phyloP scores from a whole-genome alignment of 495 filamentous ascomycete species.

The Podospora comata region DNA sequence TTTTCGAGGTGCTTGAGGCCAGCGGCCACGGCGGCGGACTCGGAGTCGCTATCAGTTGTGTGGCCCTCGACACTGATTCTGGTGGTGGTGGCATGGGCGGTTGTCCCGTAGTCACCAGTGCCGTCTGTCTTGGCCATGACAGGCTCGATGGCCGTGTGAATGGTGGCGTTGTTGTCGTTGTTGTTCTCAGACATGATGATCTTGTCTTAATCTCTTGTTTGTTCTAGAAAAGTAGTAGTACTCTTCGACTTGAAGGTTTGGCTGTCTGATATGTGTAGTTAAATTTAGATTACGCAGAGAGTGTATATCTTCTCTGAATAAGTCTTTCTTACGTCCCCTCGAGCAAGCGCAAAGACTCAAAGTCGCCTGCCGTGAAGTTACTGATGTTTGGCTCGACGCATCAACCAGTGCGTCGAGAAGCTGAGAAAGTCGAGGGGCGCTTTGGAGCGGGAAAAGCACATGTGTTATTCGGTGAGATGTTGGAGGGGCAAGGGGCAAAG shows the following conservation, averaged over 20 bases:
- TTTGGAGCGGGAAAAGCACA: constrained; percentile 24
- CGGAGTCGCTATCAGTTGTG: constrained; percentile 2
- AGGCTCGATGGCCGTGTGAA: constrained; percentile 6
- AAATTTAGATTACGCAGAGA: constrained; percentile 7
- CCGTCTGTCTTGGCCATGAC: constrained; percentile 10
- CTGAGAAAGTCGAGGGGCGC: constrained; percentile 18
- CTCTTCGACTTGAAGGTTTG: background rate
- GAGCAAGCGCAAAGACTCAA: constrained; percentile 61
- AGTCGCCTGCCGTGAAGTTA: constrained; percentile 50
- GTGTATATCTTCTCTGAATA: constrained; percentile 6
- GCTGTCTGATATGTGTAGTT: background rate
- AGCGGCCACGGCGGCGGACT: constrained; percentile 27
- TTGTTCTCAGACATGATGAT: constrained; percentile 1
- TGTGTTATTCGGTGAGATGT: constrained; percentile 10
- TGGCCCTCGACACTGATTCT: background rate
- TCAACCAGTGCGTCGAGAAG: constrained; percentile 29
- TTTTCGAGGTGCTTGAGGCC: constrained; percentile 47
- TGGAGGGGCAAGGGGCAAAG: background rate
- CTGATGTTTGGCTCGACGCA: constrained; percentile 35
- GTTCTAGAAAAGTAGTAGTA: background rate
- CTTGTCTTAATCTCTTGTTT: background rate
- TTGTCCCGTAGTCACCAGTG: constrained; percentile 19
- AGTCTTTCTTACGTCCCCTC: constrained; percentile 55
- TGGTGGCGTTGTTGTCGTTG: background rate
- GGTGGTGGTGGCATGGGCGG: constrained; percentile 1